Evolutionary conservation across 148 eudicot species (phyloP).

Genomic region (Salicornia ramosissima): DNA sequence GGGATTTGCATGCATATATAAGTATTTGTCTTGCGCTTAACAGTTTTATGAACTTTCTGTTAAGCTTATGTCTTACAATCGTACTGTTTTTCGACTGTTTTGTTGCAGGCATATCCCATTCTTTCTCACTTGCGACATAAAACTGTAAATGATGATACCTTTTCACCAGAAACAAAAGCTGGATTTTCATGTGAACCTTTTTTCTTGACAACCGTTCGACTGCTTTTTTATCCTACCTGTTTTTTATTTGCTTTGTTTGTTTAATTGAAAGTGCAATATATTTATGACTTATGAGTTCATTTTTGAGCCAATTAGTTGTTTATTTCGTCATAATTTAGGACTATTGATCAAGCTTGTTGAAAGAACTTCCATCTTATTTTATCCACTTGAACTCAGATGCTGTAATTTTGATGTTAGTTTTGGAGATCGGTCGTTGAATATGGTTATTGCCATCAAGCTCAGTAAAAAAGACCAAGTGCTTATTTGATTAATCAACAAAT

Average conservation of each 20-base stretch:
- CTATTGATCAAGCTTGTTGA: too few relatives aligned
- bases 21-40: too few relatives aligned
- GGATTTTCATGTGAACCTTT: background rate
- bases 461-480: background rate
- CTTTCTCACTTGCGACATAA: background rate
- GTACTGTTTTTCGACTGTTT: background rate
- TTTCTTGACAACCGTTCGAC: background rate
- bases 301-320: background rate
- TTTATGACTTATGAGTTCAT: background rate
- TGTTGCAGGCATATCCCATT: background rate
- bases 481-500: too few relatives aligned
- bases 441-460: background rate
- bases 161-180: background rate
- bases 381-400: too few relatives aligned
- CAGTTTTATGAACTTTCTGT: background rate
- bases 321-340: background rate
- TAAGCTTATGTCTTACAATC: background rate
- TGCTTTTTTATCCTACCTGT: background rate
- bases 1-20: too few relatives aligned
- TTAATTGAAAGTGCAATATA: background rate
- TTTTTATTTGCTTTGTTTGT: background rate
- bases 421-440: background rate
- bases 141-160: background rate
- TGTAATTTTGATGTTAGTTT: background rate
- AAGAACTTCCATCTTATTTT: too few relatives aligned